Evolutionary conservation across 1,284 basidiomycete genomes (phyloP).

Genomic region (Lignosus rhinocerotis): DNA sequence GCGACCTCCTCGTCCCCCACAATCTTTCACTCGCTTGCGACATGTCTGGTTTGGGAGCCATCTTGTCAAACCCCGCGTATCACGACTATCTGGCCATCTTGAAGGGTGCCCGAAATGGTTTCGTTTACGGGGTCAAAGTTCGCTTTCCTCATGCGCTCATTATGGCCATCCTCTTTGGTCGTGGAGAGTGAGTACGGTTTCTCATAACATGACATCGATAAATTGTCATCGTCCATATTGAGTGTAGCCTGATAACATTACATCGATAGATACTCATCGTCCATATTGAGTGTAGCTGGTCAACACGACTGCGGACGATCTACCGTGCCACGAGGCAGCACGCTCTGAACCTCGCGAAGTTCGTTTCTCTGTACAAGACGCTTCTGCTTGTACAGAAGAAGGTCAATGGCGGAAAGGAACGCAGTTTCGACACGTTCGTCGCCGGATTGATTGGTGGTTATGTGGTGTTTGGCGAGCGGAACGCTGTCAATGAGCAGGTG

Average conservation of each 20-base stretch:
- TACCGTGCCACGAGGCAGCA: constrained; percentile 89
- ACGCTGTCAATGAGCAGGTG: constrained; percentile 98
- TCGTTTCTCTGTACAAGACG: constrained; percentile 92
- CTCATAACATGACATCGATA: too few species aligned
- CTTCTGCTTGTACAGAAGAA: constrained; percentile 81
- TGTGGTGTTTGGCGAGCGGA: constrained; percentile 90
- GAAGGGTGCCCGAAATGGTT: constrained; percentile 94
- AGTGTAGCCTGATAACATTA: constrained; percentile 42
- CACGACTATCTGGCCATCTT: constrained; percentile 91
- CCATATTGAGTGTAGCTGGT: constrained; percentile 53
- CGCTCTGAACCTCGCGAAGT: constrained; percentile 88
- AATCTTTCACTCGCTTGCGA: neutral
- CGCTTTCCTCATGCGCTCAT: constrained; percentile 98
- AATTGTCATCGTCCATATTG: constrained; percentile 1
- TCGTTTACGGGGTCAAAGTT: constrained; percentile 92
- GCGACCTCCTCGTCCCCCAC: neutral
- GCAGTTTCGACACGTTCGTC: constrained; percentile 84
- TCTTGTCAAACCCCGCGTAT: constrained; percentile 69
- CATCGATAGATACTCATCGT: constrained; percentile 2
- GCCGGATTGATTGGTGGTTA: constrained; percentile 94
- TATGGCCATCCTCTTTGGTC: constrained; percentile 95
- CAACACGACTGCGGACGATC: constrained; percentile 66
- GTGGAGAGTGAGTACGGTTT: constrained; percentile 71
- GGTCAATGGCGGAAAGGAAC: constrained; percentile 80
- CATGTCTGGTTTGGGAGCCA: constrained; percentile 34